phyloP scores from a whole-genome alignment of 495 filamentous ascomycete species.

The Pyrenula massariospora region DNA sequence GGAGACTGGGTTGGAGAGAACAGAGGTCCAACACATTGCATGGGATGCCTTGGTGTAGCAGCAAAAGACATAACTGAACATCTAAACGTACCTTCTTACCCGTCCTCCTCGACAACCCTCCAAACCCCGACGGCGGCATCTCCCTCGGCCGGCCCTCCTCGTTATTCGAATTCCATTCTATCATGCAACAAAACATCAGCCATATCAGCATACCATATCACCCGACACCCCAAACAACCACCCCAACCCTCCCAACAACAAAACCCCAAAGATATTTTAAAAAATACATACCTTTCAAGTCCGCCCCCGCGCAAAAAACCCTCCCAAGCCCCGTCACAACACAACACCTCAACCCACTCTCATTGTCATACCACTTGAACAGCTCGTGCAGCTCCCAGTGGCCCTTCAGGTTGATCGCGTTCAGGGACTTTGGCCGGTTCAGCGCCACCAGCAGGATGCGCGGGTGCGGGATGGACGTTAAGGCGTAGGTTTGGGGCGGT shows the following conservation, averaged over 20 bases:
- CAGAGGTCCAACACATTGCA: too few species aligned
- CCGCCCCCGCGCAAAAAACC: conserved; percentile 47
- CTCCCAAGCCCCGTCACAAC: conserved; percentile 44
- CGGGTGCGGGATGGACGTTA: conserved; percentile 27
- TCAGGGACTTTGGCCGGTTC: conserved; percentile 31
- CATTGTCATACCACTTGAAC: conserved; percentile 39
- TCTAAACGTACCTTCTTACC: conserved; percentile 39
- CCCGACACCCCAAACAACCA: too few species aligned
- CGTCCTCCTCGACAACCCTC: conserved; percentile 17
- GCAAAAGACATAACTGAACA: too few species aligned
- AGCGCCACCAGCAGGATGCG: conserved; percentile 31
- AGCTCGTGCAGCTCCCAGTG: conserved; percentile 36
- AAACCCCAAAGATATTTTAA: too few species aligned
- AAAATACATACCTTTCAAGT: conserved; percentile 21
- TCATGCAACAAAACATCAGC: not conserved
- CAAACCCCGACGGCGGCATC: conserved; percentile 12
- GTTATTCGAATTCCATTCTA: not conserved
- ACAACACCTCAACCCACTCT: conserved; percentile 37
- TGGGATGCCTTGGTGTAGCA: too few species aligned
- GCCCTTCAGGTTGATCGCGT: conserved; percentile 32
- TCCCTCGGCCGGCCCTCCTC: not conserved
- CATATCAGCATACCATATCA: not conserved
- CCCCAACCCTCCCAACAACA: not conserved
- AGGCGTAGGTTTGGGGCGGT: conserved; percentile 4
- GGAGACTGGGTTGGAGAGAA: too few species aligned